Evolutionary conservation across 108 stramenopile species (phyloP), one percentile per base, ranked within the genome.

Genomic region (Cylindrotheca closterium): DNA sequence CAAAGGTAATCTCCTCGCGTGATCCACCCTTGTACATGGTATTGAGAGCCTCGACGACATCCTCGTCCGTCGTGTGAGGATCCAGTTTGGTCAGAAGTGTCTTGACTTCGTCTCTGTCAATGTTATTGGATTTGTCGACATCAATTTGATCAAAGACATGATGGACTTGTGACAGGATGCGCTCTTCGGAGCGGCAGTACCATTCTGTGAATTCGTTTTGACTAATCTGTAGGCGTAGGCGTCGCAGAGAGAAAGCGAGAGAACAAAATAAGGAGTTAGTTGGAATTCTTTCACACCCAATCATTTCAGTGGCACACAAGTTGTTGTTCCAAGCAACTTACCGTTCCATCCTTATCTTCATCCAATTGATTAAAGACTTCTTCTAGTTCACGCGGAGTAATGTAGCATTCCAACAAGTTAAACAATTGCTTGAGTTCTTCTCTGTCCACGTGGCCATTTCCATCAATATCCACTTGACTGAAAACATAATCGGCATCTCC

Each of bases 401-500:
- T 63, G 26, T 80, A 58, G 32, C 75, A 73, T 23, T 83, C 82
- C 67, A 92, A 61, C 37, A 65, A 56, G 23, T 71, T 59, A 60
- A 92, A 84, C 19, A 92, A 70, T 57, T 78, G 76, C 28, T 60
- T 68, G 30, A 92, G 61, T 73, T 92, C 90, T 8, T 86, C 76
- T 24, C 47, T 45, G 73, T 92, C 87, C 21, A 92, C 74, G 15
- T 59, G 55, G 21, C 87, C 87, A 58, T 86, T 79, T 25, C 85
- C 81, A 73, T 83, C 77, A 24, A 59, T 60, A 55, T 92, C 90
- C 34, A 87, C 65, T 55, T 79, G 58, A 45, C 60, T 68, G 71
- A 92, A 92, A 21, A 87, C 84, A 33, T 77, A 67, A 46, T 83
- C 74, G 49, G 81, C 90, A 71, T 92, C 84, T 25, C 90, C 90